These are phyloP conservation scores for Lagenaria siceraria DNA, from an alignment of 306 rosid genomes.

Conservation along the genomic window DNA sequence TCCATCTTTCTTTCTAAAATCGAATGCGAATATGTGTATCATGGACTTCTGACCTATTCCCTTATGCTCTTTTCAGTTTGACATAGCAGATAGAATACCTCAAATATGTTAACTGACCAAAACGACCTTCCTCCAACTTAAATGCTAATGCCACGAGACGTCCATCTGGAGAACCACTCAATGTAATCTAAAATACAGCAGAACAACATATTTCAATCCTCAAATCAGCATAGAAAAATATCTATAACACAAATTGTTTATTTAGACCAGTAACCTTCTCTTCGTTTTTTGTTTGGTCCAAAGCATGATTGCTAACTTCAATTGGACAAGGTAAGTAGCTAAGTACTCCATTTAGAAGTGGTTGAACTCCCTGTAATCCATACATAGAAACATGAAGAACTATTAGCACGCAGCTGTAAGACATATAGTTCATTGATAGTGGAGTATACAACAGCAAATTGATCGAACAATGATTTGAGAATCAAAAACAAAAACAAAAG, in stretches of 20 bases:
- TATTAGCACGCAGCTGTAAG: constrained; percentile 5
- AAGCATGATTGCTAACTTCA: constrained; percentile 82
- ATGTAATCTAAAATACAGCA: constrained; percentile 39
- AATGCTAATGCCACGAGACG: constrained; percentile 96
- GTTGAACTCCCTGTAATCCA: constrained; percentile 81
- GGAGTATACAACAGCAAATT: background rate
- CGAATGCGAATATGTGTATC: background rate
- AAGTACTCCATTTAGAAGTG: constrained; percentile 85
- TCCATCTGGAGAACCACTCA: constrained; percentile 81
- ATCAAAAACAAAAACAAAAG: background rate
- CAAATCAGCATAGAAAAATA: constrained; percentile 11
- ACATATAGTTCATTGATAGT: background rate
- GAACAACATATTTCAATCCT: constrained; percentile 11
- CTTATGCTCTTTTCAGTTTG: background rate
- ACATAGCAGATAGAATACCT: constrained; percentile 33
- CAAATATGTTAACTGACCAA: constrained; percentile 88
- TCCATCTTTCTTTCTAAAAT: background rate
- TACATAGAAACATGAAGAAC: constrained; percentile 19
- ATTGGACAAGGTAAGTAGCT: constrained; percentile 86
- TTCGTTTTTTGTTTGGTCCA: constrained; percentile 80
- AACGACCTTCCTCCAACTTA: constrained; percentile 92
- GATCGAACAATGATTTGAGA: background rate
- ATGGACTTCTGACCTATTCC: background rate
- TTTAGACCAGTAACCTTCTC: constrained; percentile 50
- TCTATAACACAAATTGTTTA: background rate